phyloP scores from a whole-genome alignment of 2,329 filamentous ascomycete genomes.

The Verticillium dahliae region DNA sequence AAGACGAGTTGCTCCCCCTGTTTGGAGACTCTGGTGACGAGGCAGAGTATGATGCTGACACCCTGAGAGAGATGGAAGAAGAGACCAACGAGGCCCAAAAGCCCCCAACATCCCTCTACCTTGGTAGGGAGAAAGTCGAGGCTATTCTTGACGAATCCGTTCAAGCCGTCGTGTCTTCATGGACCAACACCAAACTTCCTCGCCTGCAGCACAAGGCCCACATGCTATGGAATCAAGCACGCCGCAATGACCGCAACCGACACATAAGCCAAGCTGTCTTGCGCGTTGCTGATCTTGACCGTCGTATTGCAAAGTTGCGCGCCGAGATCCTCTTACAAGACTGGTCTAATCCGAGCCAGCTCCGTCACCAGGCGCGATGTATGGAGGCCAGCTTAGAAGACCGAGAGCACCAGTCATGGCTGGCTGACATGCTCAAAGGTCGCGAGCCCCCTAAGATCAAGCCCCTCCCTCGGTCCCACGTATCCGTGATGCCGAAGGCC shows the following conservation, averaged over 20 bases:
- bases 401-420: conserved; percentile 46
- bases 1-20: conserved; percentile 25
- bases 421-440: conserved; percentile 36
- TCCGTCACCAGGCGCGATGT: conserved; percentile 48
- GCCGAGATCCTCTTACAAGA: conserved; percentile 42
- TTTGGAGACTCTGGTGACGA: conserved; percentile 25
- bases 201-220: conserved; percentile 50
- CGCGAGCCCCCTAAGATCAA: conserved; percentile 28
- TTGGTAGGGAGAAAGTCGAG: conserved; percentile 41
- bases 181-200: conserved; percentile 53
- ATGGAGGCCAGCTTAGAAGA: conserved; percentile 62
- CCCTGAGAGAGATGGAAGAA: conserved; percentile 54
- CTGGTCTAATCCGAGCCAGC: conserved; percentile 45
- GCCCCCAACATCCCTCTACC: conserved; percentile 15
- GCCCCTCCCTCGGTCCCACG: not conserved
- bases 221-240: conserved; percentile 53
- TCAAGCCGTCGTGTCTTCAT: conserved; percentile 40
- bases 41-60: conserved; percentile 51
- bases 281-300: conserved; percentile 33
- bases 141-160: conserved; percentile 48
- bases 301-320: conserved; percentile 49
- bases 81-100: conserved; percentile 33
- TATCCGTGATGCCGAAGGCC: not conserved
- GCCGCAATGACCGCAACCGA: conserved; percentile 26
- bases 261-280: conserved; percentile 37